Evolutionary conservation across 2,329 filamentous ascomycete genomes (phyloP).

Genomic region (Aspergillus sergii): DNA sequence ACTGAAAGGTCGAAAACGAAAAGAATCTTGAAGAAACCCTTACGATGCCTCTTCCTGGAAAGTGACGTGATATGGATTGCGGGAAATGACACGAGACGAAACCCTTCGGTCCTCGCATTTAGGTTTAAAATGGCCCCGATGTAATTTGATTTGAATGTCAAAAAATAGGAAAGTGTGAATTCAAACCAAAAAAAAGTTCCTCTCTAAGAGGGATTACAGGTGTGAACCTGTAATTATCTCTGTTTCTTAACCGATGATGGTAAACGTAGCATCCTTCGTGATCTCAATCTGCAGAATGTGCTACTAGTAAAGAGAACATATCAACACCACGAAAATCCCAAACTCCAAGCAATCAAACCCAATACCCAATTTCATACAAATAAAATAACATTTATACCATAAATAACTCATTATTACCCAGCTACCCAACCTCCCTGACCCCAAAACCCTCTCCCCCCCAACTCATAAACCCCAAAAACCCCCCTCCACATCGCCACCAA

Average conservation of each 20-base stretch:
- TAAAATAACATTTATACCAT: too few relatives aligned
- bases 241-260: background rate
- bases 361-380: background rate
- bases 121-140: constrained; percentile 24
- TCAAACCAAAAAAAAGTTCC: constrained; percentile 1
- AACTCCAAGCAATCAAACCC: background rate
- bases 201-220: background rate
- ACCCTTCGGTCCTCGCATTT: constrained; percentile 14
- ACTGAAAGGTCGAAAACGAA: constrained; percentile 4
- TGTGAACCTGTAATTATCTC: background rate
- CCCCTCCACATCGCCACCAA: background rate
- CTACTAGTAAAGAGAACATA: background rate
- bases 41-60: constrained; percentile 9
- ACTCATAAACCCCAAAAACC: background rate
- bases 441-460: background rate
- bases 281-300: background rate
- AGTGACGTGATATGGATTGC: constrained; percentile 7
- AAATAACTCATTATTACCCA: background rate
- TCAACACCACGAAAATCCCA: background rate
- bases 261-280: background rate
- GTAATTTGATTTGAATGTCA: constrained; percentile 37
- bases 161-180: constrained; percentile 31
- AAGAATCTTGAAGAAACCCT: constrained; percentile 8
- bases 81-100: constrained; percentile 16
- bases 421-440: background rate